phyloP scores from a whole-genome alignment of 2,329 filamentous ascomycete species.

The Ceratocystiopsis brevicomis region DNA sequence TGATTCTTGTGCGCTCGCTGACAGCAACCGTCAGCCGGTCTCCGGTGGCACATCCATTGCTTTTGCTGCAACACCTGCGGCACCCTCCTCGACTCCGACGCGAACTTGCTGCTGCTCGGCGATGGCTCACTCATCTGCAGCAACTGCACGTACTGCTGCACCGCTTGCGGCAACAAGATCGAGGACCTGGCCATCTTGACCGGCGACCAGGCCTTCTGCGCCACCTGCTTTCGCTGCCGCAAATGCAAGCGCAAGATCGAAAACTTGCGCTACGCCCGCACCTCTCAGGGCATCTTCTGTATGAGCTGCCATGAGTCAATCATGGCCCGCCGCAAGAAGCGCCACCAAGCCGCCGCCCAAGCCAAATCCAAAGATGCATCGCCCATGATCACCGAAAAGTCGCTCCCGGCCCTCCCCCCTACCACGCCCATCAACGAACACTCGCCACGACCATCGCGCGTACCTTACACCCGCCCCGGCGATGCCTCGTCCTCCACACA shows the following conservation, averaged over 20 bases:
- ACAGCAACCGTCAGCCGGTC: conserved; percentile 44
- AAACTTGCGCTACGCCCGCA: conserved; percentile 90
- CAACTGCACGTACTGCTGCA: conserved; percentile 98
- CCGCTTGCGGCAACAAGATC: conserved; percentile 90
- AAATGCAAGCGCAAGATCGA: conserved; percentile 99
- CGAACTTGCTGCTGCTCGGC: conserved; percentile 87
- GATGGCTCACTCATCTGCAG: conserved; percentile 98
- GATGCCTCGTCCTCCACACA: conserved; percentile 43
- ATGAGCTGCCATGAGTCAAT: conserved; percentile 97
- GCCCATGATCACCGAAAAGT: conserved; percentile 34
- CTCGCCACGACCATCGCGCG: conserved; percentile 29
- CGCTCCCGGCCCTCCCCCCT: conserved; percentile 8
- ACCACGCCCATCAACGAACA: conserved; percentile 59
- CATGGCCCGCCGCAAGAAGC: conserved; percentile 83
- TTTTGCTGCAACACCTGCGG: conserved; percentile 94
- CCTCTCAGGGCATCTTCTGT: conserved; percentile 96
- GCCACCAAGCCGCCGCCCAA: conserved; percentile 48
- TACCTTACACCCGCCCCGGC: no score
- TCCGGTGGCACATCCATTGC: conserved; percentile 97
- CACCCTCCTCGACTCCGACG: conserved; percentile 92
- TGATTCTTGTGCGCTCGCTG: not conserved
- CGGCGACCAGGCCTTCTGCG: conserved; percentile 93
- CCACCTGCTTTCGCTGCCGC: conserved; percentile 87
- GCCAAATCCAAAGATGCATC: conserved; percentile 22
- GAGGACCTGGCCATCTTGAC: conserved; percentile 95